Evolutionary conservation across 352 stramenopile genomes (phyloP), one percentile per base, ranked within the genome.

Genomic region (Globisporangium apiculatum): DNA sequence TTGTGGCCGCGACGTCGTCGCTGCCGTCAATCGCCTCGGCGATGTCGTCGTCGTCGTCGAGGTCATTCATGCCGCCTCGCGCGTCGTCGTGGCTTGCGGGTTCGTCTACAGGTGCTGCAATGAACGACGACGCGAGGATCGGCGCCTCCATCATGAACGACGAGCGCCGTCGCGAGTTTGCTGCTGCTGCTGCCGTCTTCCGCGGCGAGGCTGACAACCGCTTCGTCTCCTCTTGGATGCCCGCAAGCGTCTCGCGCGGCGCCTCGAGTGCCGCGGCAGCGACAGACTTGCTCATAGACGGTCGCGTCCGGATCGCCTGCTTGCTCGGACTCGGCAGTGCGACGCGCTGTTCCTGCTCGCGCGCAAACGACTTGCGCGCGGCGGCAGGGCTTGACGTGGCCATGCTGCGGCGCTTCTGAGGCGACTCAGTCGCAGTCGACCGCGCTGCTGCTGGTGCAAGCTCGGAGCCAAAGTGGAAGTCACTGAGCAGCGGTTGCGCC

Each of bases 71-170:
- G 48, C 37, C 31, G 5, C 1, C 15, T 18, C 47, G 43, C 17
- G 55, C 52, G 14, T 70, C 61, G 9, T 76, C 64, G 42, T 66
- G 64, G 14, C 65, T 60, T 45, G 51, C 58, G 7, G 57, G 53
- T 4, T 71, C 54, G 3, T 61, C 24, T 1, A 49, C n/a, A 35
- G 36, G 7, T 9, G 51, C 37, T 45, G 58, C 62, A 1, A 58
- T 54, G 15, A 69, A 79, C 1, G 79, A 62, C 7, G 79, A 86
- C 12, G 78, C 79, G 11, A 90, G 54, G 31, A 92, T 89, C 6
- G 79, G 72, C 8, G 75, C 64, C n/a, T 92, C 79, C 42, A 56
- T 53, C 43, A 52, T 65, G 15, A 41, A 53, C 0, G 56, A 61
- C 6, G 57, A 60, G 4, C 67, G 68, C 50, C 71, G 65, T 12